Percentiles rank a stretch among this genome's conserved stretches.
Evolutionary conservation across 2,329 filamentous ascomycete genomes (phyloP).

Genomic region (Penicillium sp.): DNA sequence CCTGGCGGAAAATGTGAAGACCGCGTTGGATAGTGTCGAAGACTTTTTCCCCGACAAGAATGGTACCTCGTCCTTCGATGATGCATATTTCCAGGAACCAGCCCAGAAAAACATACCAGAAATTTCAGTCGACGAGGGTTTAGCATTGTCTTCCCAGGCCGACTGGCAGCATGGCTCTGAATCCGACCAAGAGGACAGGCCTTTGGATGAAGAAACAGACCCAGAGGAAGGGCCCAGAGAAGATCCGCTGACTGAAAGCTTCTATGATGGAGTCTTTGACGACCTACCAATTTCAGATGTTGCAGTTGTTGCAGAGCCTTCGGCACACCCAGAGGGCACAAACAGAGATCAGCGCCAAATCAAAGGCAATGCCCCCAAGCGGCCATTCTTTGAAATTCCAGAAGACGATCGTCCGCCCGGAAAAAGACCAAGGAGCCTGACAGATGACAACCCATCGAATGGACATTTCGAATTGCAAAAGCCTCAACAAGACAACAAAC

Average conservation of each 20-base stretch:
- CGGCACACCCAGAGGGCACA: not conserved
- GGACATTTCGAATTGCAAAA: not conserved
- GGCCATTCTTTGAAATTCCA: not conserved
- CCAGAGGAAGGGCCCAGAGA: conserved; percentile 2
- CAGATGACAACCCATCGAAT: not conserved
- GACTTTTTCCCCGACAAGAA: conserved; percentile 78
- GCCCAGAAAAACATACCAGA: conserved; percentile 20
- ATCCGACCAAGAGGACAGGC: conserved; percentile 34
- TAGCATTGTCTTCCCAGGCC: conserved; percentile 52
- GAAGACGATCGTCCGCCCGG: not conserved
- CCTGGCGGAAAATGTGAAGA: conserved; percentile 66
- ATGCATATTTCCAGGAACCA: conserved; percentile 10
- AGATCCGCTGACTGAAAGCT: conserved; percentile 24
- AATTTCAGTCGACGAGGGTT: conserved; percentile 66
- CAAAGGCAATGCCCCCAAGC: not conserved
- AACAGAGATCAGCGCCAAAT: not conserved
- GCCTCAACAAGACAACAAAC: not conserved
- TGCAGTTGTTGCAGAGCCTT: not conserved
- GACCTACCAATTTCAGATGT: conserved; percentile 11
- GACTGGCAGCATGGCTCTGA: conserved; percentile 46
- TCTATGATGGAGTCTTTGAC: conserved; percentile 25
- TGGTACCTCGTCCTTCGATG: conserved; percentile 25
- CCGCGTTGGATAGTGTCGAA: conserved; percentile 78
- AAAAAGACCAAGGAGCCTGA: conserved; percentile 11
- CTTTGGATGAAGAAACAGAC: conserved; percentile 14